Conservation (phyloP, 2,329 filamentous ascomycete genomes). For the Colletotrichum melonis region DNA sequence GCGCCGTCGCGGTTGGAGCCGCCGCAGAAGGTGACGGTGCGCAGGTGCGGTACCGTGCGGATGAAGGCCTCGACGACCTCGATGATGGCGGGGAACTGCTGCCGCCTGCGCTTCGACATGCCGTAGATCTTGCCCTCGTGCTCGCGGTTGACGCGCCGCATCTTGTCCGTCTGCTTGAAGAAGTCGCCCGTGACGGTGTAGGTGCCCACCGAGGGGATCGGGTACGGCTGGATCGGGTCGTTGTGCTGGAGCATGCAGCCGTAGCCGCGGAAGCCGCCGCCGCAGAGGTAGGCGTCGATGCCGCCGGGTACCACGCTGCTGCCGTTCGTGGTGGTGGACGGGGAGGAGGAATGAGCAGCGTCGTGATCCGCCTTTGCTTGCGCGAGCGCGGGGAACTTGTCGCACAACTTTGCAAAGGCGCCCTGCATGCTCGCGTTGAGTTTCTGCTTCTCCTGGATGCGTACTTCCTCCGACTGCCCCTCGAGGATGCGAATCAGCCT, state of each 20-base stretch:
- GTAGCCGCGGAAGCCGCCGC: slow-evolving; percentile 91
- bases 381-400: slow-evolving; percentile 61
- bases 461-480: slow-evolving; percentile 50
- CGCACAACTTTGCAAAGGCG: slow-evolving; percentile 67
- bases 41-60: slow-evolving; percentile 75
- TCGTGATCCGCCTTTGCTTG: slow-evolving; percentile 40
- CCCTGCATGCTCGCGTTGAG: slow-evolving; percentile 68
- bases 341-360: not conserved
- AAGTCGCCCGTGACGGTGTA: slow-evolving; percentile 73
- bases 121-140: slow-evolving; percentile 74
- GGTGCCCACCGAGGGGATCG: slow-evolving; percentile 84
- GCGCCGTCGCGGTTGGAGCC: slow-evolving; percentile 89
- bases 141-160: slow-evolving; percentile 62
- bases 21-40: slow-evolving; percentile 83
- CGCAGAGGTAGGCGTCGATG: slow-evolving; percentile 84
- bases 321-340: slow-evolving; percentile 45
- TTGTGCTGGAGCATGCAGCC: slow-evolving; percentile 88
- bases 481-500: slow-evolving; percentile 64
- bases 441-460: slow-evolving; percentile 60
- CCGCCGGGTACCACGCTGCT: slow-evolving; percentile 48
- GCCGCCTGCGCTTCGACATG: slow-evolving; percentile 81
- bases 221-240: slow-evolving; percentile 80
- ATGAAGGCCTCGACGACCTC: slow-evolving; percentile 83
- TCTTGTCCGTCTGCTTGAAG: slow-evolving; percentile 67
- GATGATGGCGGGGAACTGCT: slow-evolving; percentile 86